A percentile compares a stretch with the other conserved stretches of the same genome.
These are phyloP conservation scores for Penicillium cataractarum DNA, from an alignment of 495 filamentous ascomycete genomes.

Conservation along the genomic window DNA sequence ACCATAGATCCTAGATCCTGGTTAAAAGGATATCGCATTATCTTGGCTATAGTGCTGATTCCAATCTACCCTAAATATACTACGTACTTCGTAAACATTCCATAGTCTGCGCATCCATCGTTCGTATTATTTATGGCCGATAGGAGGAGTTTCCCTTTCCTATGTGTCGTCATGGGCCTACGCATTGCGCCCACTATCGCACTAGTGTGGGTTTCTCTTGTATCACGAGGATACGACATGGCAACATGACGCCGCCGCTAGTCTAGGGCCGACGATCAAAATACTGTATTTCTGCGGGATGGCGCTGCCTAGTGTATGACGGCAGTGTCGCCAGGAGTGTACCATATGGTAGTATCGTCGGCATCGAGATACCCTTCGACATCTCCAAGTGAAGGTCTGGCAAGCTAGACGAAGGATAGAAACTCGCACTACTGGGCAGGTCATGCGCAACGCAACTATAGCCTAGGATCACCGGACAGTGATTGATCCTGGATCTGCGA, in stretches of 20 bases:
- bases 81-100: background rate
- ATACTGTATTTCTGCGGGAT: background rate
- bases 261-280: background rate
- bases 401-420: background rate
- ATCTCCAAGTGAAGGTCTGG: background rate
- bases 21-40: background rate
- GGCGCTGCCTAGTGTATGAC: conserved; percentile 7
- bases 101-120: background rate
- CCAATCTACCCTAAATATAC: background rate
- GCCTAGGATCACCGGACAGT: conserved; percentile 23
- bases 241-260: conserved; percentile 3
- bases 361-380: background rate
- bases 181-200: background rate
- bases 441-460: conserved; percentile 25
- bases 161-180: conserved; percentile 9
- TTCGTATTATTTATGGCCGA: background rate
- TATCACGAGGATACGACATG: conserved; percentile 26
- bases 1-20: background rate
- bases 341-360: background rate
- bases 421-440: conserved; percentile 13
- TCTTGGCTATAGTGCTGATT: background rate
- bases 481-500: conserved; percentile 17
- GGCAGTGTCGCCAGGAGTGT: background rate
- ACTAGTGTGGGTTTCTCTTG: conserved; percentile 8
- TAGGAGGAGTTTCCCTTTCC: background rate